These are phyloP conservation scores for Pyronema domesticum DNA, from an alignment of 495 filamentous ascomycete genomes.

Conservation along the genomic window DNA sequence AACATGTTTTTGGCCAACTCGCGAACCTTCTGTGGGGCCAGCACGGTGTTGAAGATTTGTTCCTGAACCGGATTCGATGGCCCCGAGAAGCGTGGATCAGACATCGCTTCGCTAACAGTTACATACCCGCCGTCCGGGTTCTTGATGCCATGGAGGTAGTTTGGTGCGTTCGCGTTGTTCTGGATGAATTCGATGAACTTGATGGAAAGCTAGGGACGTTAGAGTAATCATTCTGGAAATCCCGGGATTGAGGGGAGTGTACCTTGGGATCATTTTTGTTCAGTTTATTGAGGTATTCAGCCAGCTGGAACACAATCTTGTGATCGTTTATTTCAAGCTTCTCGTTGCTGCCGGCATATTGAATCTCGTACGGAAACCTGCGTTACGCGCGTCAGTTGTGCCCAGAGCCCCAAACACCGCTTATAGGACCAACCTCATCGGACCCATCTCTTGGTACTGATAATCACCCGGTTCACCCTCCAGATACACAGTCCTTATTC, in stretches of 20 bases:
- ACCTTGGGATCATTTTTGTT: constrained; percentile 29
- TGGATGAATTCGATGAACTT: constrained; percentile 52
- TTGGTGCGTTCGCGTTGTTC: constrained; percentile 34
- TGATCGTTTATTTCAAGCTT: constrained; percentile 37
- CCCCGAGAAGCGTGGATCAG: constrained; percentile 6
- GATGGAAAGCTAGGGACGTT: constrained; percentile 30
- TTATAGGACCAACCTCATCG: constrained; percentile 48
- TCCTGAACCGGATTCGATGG: constrained; percentile 27
- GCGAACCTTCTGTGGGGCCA: constrained; percentile 25
- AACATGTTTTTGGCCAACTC: constrained; percentile 42
- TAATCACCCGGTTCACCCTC: constrained; percentile 44
- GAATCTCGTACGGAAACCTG: constrained; percentile 29
- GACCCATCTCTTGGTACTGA: constrained; percentile 61
- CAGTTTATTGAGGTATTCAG: constrained; percentile 37
- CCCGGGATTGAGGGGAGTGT: constrained; percentile 10
- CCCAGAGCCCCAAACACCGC: too few relatives aligned
- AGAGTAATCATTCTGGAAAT: constrained; percentile 3
- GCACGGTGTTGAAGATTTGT: constrained; percentile 21
- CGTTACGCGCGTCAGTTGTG: too few relatives aligned
- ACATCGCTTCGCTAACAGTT: constrained; percentile 26
- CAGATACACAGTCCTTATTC: constrained; percentile 46
- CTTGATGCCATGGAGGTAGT: constrained; percentile 35
- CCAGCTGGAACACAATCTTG: constrained; percentile 44
- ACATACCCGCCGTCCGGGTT: constrained; percentile 32
- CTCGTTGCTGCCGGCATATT: constrained; percentile 33